A percentile compares a stretch with the other conserved stretches of the same genome.
Evolutionary conservation across 225 moss, liverwort and hornwort species (phyloP).

Genomic region (Climacium dendroides): DNA sequence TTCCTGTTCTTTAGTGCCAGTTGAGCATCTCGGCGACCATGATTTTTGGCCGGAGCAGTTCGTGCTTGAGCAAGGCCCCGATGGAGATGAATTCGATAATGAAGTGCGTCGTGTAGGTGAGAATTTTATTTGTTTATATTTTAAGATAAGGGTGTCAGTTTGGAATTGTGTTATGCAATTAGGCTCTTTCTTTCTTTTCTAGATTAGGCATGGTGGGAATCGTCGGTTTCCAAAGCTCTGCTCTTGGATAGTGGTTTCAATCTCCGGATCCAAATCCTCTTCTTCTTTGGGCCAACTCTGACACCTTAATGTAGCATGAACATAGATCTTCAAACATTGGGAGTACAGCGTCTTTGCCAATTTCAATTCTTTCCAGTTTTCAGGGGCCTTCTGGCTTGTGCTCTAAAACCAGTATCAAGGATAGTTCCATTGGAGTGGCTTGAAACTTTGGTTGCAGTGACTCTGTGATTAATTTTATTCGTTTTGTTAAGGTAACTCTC

Average conservation of each 20-base stretch:
- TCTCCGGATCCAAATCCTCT: background rate
- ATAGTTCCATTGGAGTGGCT: background rate
- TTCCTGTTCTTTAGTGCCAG: conserved; percentile 74
- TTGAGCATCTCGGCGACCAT: conserved; percentile 92
- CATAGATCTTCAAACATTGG: background rate
- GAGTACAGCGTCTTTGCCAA: background rate
- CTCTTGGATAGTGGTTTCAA: background rate
- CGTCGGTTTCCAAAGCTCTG: background rate
- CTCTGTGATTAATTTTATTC: background rate
- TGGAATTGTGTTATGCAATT: background rate
- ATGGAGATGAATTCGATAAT: conserved; percentile 73
- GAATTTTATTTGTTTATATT: background rate
- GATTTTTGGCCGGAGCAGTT: conserved; percentile 99
- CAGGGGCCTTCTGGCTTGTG: background rate
- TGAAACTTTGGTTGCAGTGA: background rate
- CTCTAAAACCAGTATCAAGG: background rate
- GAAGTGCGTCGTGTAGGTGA: conserved; percentile 68
- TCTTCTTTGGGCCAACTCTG: background rate
- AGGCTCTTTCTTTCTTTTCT: background rate
- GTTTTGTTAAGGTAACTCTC: background rate
- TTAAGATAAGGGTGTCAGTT: background rate
- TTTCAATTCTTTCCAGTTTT: background rate
- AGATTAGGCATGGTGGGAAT: background rate
- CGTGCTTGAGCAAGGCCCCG: conserved; percentile 87
- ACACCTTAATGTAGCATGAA: background rate